These are phyloP conservation scores for Notholithocarpus densiflorus DNA, from an alignment of 306 rosid genomes.

Conservation along the genomic window DNA sequence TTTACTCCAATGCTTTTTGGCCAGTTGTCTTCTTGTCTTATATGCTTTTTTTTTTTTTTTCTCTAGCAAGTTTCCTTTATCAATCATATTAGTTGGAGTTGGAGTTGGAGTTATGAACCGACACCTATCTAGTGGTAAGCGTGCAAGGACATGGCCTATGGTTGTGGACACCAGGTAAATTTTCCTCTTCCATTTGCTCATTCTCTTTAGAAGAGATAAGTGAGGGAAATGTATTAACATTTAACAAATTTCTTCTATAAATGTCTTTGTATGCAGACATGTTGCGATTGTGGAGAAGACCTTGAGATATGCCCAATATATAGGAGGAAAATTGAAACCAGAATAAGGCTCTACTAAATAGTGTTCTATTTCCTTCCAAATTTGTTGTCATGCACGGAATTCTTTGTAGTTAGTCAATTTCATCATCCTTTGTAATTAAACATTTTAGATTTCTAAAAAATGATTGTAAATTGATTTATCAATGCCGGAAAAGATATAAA, in stretches of 20 bases:
- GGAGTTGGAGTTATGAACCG: constrained; percentile 34
- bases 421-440: neutral
- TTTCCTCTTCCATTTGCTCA: too few species aligned
- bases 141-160: too few species aligned
- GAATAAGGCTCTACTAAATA: constrained; percentile 69
- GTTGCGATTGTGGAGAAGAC: constrained; percentile 72
- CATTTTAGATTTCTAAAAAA: neutral
- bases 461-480: neutral
- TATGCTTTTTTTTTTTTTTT: constrained; percentile 4
- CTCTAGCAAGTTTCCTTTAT: constrained; percentile 81
- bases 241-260: too few species aligned
- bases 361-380: neutral
- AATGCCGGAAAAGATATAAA: neutral
- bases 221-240: too few species aligned
- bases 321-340: constrained; percentile 58
- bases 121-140: too few species aligned
- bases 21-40: constrained; percentile 19
- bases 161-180: too few species aligned
- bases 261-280: constrained; percentile 36
- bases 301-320: constrained; percentile 82
- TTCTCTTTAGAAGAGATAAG: too few species aligned
- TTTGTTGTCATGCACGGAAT: constrained; percentile 6
- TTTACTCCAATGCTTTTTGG: neutral
- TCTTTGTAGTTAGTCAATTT: constrained; percentile 31
- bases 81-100: constrained; percentile 90